Evolutionary conservation across 495 filamentous ascomycete species (phyloP), one percentile per base, ranked within the genome.

Genomic region (Tuber microsphaerosporum): DNA sequence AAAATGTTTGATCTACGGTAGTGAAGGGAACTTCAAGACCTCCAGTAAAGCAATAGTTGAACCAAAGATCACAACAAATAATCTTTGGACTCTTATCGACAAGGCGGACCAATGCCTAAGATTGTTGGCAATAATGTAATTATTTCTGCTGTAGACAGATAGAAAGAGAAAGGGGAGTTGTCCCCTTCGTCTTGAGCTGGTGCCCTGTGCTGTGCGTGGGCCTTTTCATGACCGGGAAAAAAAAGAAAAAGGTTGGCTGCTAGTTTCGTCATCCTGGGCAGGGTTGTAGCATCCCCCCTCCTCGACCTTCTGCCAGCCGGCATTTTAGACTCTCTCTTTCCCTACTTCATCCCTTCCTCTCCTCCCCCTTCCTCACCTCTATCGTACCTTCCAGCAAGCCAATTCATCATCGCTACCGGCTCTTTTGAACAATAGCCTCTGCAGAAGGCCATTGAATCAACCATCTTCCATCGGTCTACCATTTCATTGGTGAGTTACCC

Each of bases 261-360:
- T 46, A 72, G 77, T 79, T 79, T 79, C 76, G 77, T 79, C 77
- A 79, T 79, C 71, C 75, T 71, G 73, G 76, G 48, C 77, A 73
- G 71, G 72, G 74, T 77, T 37, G 70, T 68, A 79, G 75, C 79
- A 68, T 48, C 75, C 76, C 77, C 76, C 56, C 56, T 79, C 73
- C 43, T 34, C 37, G 56, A 61, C 26, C 61, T 78, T 79, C 76
- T 65, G 48, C 78, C 73, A 71, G 43, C 69, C 76, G 72, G 73
- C 69, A 72, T 79, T 78, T 73, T 78, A 65, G 74, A 31, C 69
- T 44, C 56, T 73, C 51, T 73, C 45, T 71, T 79, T 43, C 74
- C 61, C 76, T 73, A n/a, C 77, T 72, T 78, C 72, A 78, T 79
- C 73, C 73, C 41, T 75, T 70, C 56, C 70, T 61, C 41, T 69